These are phyloP conservation scores for Colletotrichum scovillei DNA, from an alignment of 2,329 filamentous ascomycete genomes.

Conservation along the genomic window DNA sequence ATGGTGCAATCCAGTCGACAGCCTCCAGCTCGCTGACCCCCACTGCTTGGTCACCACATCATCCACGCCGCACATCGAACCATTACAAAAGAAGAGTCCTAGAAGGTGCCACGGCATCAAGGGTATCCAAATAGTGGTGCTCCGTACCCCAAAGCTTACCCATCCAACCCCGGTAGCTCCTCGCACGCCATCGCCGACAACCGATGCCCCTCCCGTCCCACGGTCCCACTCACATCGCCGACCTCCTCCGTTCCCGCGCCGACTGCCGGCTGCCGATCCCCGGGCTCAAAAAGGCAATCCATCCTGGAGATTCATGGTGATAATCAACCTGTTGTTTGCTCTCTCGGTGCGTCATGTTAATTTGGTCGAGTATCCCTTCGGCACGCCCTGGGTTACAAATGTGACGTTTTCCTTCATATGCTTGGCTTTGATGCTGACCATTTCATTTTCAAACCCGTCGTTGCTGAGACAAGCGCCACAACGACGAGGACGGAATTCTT, in stretches of 20 bases:
- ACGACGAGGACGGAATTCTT: neutral
- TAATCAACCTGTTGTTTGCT: too few species aligned
- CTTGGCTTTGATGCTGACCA: neutral
- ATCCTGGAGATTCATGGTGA: neutral
- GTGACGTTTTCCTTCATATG: neutral
- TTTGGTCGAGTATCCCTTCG: neutral
- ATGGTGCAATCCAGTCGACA: conserved; percentile 4
- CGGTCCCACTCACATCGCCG: neutral
- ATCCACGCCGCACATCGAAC: neutral
- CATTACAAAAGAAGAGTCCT: neutral
- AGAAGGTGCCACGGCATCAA: conserved; percentile 1
- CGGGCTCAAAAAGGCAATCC: neutral
- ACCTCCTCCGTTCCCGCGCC: conserved; percentile 24
- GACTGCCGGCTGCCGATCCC: conserved; percentile 29
- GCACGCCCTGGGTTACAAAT: neutral
- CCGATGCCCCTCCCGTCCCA: conserved; percentile 9
- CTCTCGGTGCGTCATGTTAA: neutral
- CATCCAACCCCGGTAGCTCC: conserved; percentile 7
- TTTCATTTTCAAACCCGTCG: neutral
- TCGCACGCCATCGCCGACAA: conserved; percentile 36
- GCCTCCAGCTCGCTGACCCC: neutral
- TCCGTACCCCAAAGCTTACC: neutral
- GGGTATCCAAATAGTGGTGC: neutral
- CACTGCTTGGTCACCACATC: neutral
- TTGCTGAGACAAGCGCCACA: neutral